Evolutionary conservation across 2,329 filamentous ascomycete species (phyloP).

Genomic region (Diaporthe destruens): DNA sequence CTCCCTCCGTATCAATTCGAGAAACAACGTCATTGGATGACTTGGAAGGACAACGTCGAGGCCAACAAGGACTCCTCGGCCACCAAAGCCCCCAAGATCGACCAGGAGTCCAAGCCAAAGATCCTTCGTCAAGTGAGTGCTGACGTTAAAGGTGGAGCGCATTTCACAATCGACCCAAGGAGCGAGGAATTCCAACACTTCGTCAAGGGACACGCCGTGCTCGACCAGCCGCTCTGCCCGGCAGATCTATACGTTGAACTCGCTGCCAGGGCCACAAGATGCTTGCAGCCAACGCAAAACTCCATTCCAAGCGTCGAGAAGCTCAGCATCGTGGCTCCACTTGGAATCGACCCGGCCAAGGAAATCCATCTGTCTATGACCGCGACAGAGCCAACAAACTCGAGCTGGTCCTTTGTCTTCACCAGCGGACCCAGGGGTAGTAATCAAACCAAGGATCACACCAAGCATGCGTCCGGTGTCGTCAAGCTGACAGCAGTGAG

Average conservation of each 20-base stretch:
- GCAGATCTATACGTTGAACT: conserved; percentile 48
- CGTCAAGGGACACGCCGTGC: conserved; percentile 45
- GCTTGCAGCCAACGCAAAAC: not conserved
- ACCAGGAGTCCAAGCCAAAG: not conserved
- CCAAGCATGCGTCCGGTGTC: conserved; percentile 10
- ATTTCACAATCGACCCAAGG: conserved; percentile 25
- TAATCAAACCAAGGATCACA: not conserved
- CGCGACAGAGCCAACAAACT: not conserved
- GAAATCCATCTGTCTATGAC: not conserved
- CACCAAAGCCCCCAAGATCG: not conserved
- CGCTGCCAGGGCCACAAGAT: conserved; percentile 40
- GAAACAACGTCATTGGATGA: conserved; percentile 48
- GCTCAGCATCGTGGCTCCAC: conserved; percentile 8
- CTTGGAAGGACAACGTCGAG: conserved; percentile 37
- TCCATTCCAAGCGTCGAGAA: not conserved
- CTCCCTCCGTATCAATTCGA: conserved; percentile 50
- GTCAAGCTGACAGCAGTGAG: not conserved
- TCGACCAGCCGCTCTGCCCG: conserved; percentile 45
- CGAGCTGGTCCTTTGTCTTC: conserved; percentile 10
- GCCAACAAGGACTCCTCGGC: not conserved
- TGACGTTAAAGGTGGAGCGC: not conserved
- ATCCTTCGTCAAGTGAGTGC: not conserved
- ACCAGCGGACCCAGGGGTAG: not conserved
- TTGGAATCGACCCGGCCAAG: not conserved
- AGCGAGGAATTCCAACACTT: conserved; percentile 42